A percentile compares a stretch with the other conserved stretches of the same genome.
phyloP scores from a whole-genome alignment of 192 early-diverging fungal species.

The Gryganskiella cystojenkinii region DNA sequence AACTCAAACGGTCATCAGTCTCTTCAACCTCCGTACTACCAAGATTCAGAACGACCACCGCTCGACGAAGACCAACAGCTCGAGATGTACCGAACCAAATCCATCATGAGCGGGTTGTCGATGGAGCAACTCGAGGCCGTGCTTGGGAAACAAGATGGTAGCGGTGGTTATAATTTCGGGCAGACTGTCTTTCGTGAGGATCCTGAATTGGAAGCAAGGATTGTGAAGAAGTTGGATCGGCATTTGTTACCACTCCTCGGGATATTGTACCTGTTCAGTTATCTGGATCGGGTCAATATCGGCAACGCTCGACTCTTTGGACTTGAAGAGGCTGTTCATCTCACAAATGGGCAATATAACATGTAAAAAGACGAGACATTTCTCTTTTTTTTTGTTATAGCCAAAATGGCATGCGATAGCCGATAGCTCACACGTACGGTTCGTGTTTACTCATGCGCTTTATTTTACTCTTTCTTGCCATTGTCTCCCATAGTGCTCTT shows the following conservation, averaged over 20 bases:
- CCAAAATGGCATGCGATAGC: too few relatives aligned
- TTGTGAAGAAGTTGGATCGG: constrained; percentile 64
- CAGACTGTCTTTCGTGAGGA: constrained; percentile 13
- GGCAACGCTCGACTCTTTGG: constrained; percentile 72
- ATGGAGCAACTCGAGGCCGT: not conserved
- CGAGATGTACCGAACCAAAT: constrained; percentile 23
- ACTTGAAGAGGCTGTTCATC: constrained; percentile 52
- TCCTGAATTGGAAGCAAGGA: constrained; percentile 37
- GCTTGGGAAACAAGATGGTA: not conserved
- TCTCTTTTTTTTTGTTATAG: constrained; percentile 16
- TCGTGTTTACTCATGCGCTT: constrained; percentile 14
- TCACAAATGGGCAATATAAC: constrained; percentile 55
- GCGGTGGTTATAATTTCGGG: not conserved
- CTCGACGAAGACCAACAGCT: not conserved
- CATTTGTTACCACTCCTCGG: constrained; percentile 71
- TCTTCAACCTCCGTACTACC: not conserved
- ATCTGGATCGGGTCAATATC: constrained; percentile 76
- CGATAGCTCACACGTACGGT: too few relatives aligned
- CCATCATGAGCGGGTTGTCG: not conserved
- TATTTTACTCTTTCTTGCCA: constrained; percentile 19
- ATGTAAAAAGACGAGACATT: constrained; percentile 7
- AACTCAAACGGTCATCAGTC: not conserved
- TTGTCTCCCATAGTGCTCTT: constrained; percentile 22
- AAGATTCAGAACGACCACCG: not conserved
- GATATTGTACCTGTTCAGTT: constrained; percentile 70